Evolutionary conservation across 202 grass and related monocot genomes (phyloP).

Genomic region (Elaeis oleifera): DNA sequence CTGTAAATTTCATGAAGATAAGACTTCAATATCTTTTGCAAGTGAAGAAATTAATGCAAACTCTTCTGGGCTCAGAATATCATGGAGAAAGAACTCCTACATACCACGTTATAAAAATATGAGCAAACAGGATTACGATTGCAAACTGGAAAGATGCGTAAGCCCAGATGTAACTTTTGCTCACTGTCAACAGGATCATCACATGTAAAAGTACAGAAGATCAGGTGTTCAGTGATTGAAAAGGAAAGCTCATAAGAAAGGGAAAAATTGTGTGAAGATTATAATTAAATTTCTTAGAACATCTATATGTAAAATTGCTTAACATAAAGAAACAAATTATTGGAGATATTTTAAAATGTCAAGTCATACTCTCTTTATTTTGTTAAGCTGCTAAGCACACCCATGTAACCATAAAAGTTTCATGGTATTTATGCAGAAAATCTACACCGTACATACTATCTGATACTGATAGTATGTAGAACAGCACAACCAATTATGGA

Average conservation of each 20-base stretch:
- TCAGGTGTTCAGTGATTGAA: not conserved
- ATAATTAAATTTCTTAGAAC: no score
- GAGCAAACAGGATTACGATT: constrained; percentile 84
- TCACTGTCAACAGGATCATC: constrained; percentile 43
- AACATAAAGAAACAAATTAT: no score
- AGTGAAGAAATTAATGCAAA: constrained; percentile 12
- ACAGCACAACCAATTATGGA: no score
- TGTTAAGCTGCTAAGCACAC: no score
- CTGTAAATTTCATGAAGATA: constrained; percentile 36
- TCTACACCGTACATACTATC: no score
- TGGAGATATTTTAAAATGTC: no score
- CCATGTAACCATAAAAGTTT: no score
- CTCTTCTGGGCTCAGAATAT: not conserved
- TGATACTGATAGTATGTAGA: no score
- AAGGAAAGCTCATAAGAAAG: not conserved
- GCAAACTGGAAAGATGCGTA: constrained; percentile 98
- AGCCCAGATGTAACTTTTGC: constrained; percentile 79
- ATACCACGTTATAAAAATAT: constrained; percentile 90
- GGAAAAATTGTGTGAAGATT: constrained; percentile 8
- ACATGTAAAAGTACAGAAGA: not conserved
- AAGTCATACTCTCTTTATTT: no score
- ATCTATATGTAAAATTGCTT: no score
- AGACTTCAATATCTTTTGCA: constrained; percentile 1
- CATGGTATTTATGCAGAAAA: no score
- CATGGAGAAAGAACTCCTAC: constrained; percentile 8